phyloP scores from a whole-genome alignment of 768 basidiomycete species.

The Austroboletus festivus region DNA sequence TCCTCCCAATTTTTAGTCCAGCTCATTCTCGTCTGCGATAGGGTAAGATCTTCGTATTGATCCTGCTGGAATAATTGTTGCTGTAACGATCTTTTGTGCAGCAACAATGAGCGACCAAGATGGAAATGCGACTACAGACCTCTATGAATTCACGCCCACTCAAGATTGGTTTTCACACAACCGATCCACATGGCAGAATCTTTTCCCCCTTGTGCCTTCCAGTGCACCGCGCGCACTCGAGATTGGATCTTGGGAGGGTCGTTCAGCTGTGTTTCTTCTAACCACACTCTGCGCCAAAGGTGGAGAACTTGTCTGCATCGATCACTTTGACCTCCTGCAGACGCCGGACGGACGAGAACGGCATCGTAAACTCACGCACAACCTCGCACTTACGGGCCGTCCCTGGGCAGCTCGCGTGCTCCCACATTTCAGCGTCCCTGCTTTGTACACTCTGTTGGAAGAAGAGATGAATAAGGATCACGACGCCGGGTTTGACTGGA shows the following conservation, averaged over 20 bases:
- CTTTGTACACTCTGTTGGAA: slow-evolving; percentile 42
- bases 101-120: slow-evolving; percentile 12
- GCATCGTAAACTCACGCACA: slow-evolving; percentile 42
- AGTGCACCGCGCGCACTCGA: slow-evolving; percentile 47
- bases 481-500: slow-evolving; percentile 51
- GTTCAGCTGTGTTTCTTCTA: slow-evolving; percentile 55
- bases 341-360: slow-evolving; percentile 49
- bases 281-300: slow-evolving; percentile 41
- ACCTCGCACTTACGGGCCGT: slow-evolving; percentile 44
- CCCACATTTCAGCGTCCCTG: slow-evolving; percentile 52
- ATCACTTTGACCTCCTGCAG: slow-evolving; percentile 54
- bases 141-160: slow-evolving; percentile 44
- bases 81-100: slow-evolving; percentile 7
- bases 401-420: slow-evolving; percentile 46
- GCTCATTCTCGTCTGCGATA: no score
- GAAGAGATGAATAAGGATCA: slow-evolving; percentile 39
- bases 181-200: slow-evolving; percentile 39
- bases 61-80: background rate
- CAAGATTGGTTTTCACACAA: slow-evolving; percentile 59
- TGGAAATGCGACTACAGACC: slow-evolving; percentile 1
- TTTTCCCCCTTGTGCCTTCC: slow-evolving; percentile 39
- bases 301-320: slow-evolving; percentile 53
- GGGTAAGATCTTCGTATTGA: slow-evolving; percentile 1
- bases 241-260: slow-evolving; percentile 64
- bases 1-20: background rate